Evolutionary conservation across 495 filamentous ascomycete genomes (phyloP), one percentile per base, ranked within the genome.

Genomic region (Neurospora terricola): DNA sequence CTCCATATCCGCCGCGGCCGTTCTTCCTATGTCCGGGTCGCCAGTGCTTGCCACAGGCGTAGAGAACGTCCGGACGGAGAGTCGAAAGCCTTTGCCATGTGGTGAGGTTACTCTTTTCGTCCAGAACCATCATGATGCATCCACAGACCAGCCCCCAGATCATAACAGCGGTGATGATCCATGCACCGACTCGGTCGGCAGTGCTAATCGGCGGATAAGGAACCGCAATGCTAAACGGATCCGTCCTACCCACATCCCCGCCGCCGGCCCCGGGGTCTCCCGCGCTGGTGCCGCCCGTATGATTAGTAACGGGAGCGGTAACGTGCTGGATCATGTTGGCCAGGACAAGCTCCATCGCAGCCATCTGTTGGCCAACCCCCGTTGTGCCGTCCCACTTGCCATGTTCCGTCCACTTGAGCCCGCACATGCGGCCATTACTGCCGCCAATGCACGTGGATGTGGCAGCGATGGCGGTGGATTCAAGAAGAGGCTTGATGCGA

Each of bases 281-380:
- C 69, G 84, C 82, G 77, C 93, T 95, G 6, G 90, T 93, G 3
- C 94, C 93, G 10, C 93, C 93, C 1, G 84, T 86, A n/a, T 83
- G 77, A 38, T 88, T 82, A 3, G 91, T 93, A 9, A 92, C 86
- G 0, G 91, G 93, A 0, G 83, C 76, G 2, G 75, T 71, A 5
- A 79, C 74, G 8, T 82, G 69, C n/a, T 80, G 39, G 73, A 90
- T 87, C 71, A 89, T 80, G 74, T 86, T 89, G 48, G 88, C 87
- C 69, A 90, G 83, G 4, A 93, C 84, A 21, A 92, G 84, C 73
- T 91, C 88, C 77, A 94, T 83, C 3, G 88, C 90, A 6, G 87
- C 87, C 87, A 94, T 88, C 77, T 93, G 88, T 81, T 93, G 89
- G 5, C 91, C 91, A 11, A 92, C 85, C 5, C 90, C 90, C 34